phyloP scores from a whole-genome alignment of 768 basidiomycete species.

The Agaricus subrufescens region DNA sequence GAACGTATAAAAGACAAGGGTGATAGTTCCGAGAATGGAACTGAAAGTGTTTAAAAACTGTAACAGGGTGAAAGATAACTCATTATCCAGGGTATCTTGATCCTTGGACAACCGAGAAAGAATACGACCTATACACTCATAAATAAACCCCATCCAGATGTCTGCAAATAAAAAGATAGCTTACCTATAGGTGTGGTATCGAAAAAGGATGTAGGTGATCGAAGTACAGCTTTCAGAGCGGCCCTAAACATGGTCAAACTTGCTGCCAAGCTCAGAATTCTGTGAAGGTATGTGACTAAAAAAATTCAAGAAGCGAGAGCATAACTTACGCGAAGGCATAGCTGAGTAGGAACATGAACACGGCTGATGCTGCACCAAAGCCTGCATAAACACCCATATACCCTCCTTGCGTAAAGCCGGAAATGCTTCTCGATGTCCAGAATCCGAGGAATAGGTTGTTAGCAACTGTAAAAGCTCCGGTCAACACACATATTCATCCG shows the following conservation, averaged over 20 bases:
- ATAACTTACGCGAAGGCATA: slow-evolving; percentile 41
- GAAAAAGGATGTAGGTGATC: slow-evolving; percentile 63
- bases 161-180: not conserved
- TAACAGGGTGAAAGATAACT: slow-evolving; percentile 41
- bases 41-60: slow-evolving; percentile 39
- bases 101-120: slow-evolving; percentile 57
- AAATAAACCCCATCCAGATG: not conserved
- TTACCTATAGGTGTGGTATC: slow-evolving; percentile 68
- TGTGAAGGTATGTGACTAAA: slow-evolving; percentile 14
- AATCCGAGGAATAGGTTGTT: slow-evolving; percentile 70
- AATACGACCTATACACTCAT: slow-evolving; percentile 41
- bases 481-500: not conserved
- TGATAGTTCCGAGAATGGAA: slow-evolving; percentile 50
- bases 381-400: slow-evolving; percentile 64
- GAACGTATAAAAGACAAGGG: slow-evolving; percentile 61
- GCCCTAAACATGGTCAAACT: slow-evolving; percentile 49
- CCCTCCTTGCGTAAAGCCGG: slow-evolving; percentile 50
- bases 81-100: slow-evolving; percentile 52
- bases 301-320: not conserved
- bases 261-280: slow-evolving; percentile 32
- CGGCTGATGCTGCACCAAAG: slow-evolving; percentile 42
- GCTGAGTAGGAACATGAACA: slow-evolving; percentile 47
- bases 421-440: slow-evolving; percentile 58
- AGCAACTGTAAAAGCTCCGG: slow-evolving; percentile 34
- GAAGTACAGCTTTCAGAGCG: slow-evolving; percentile 52